Percentiles rank a stretch among this genome's conserved stretches.
Conservation (phyloP, 2,329 filamentous ascomycete genomes). For the Neonectria magnoliae region DNA sequence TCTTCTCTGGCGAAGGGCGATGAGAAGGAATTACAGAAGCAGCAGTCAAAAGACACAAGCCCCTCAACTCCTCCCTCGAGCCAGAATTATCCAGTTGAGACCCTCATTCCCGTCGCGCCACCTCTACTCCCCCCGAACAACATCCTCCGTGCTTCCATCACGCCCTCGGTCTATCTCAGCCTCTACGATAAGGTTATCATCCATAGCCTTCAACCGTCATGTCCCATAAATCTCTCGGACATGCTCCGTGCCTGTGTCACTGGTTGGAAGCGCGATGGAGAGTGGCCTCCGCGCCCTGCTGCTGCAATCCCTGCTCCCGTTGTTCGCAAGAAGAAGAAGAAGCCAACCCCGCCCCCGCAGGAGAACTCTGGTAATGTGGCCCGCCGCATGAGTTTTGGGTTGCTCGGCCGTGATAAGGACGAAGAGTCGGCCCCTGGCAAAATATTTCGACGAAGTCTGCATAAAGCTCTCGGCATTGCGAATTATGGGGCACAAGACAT, state of each 20-base stretch:
- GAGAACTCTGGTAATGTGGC: constrained; percentile 43
- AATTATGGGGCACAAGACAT: constrained; percentile 30
- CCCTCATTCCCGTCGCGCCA: constrained; percentile 75
- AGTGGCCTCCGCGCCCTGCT: constrained; percentile 78
- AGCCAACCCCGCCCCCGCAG: constrained; percentile 23
- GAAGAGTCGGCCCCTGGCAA: constrained; percentile 48
- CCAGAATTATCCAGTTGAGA: constrained; percentile 62
- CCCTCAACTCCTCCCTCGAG: constrained; percentile 36
- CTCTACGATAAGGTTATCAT: constrained; percentile 92
- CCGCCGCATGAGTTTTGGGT: constrained; percentile 59
- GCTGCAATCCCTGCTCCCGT: constrained; percentile 51
- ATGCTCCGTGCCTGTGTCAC: constrained; percentile 83
- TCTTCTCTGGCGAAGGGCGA: constrained; percentile 54
- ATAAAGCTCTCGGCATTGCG: constrained; percentile 57
- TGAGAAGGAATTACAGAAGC: constrained; percentile 45
- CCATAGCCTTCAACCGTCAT: constrained; percentile 81
- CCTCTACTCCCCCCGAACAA: constrained; percentile 79
- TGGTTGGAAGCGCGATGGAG: constrained; percentile 92
- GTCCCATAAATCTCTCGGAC: constrained; percentile 87
- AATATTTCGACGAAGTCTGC: constrained; percentile 57
- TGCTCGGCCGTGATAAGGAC: constrained; percentile 55
- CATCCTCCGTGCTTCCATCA: constrained; percentile 80
- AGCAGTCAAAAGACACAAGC: constrained; percentile 48
- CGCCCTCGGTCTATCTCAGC: constrained; percentile 76
- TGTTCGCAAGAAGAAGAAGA: constrained; percentile 53